Evolutionary conservation across 495 filamentous ascomycete genomes (phyloP).

Genomic region (Poronia punctata): DNA sequence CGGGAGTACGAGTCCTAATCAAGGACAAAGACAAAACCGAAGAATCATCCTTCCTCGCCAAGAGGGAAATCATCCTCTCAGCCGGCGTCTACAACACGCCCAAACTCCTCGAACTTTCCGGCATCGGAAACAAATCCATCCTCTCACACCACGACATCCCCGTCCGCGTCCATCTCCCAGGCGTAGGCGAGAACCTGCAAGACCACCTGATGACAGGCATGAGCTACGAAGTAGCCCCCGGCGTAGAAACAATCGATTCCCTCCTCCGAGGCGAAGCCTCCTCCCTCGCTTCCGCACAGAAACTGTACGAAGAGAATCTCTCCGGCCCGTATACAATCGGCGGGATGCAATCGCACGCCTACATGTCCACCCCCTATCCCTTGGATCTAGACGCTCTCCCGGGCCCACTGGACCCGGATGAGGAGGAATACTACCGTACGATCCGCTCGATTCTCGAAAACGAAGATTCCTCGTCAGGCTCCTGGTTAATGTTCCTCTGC

Average conservation of each 20-base stretch:
- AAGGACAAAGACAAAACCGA: constrained; percentile 19
- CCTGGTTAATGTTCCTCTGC: constrained; percentile 11
- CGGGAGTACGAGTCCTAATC: constrained; percentile 23
- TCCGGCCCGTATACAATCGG: too few species aligned
- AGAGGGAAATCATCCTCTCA: constrained; percentile 38
- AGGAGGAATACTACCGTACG: constrained; percentile 6
- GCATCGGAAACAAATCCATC: constrained; percentile 29
- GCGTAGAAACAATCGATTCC: constrained; percentile 7
- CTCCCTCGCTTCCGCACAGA: too few species aligned
- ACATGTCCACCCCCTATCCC: too few species aligned
- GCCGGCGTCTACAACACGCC: constrained; percentile 41
- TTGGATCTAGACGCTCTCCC: too few species aligned
- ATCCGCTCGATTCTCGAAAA: constrained; percentile 10
- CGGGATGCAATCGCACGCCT: too few species aligned
- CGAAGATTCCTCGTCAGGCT: constrained; percentile 1
- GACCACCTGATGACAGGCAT: constrained; percentile 33
- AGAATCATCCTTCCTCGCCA: constrained; percentile 19
- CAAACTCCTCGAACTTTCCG: constrained; percentile 43
- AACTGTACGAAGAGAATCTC: too few species aligned
- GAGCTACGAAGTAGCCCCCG: constrained; percentile 21
- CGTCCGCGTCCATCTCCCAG: constrained; percentile 18
- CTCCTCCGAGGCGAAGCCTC: not conserved
- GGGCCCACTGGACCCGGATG: too few species aligned
- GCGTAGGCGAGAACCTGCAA: constrained; percentile 31
- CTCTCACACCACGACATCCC: constrained; percentile 22